phyloP scores from a whole-genome alignment of 495 filamentous ascomycete species.

The Aspergillus panamensis region DNA sequence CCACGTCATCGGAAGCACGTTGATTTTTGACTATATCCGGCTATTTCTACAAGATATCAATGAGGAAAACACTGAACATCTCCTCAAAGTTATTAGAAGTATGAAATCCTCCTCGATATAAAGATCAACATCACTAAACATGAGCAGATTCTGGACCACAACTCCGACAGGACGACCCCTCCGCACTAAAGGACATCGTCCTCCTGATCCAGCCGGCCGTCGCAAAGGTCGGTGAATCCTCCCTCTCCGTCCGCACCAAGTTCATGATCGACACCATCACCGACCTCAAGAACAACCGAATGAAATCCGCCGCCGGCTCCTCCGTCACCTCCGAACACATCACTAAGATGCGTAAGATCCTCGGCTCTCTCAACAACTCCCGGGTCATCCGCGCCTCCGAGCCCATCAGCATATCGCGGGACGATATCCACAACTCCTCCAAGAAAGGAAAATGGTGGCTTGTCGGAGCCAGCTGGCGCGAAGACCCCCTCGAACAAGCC shows the following conservation, averaged over 20 bases:
- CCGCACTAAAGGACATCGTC: slow-evolving; percentile 88
- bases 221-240: slow-evolving; percentile 59
- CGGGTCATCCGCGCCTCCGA: slow-evolving; percentile 68
- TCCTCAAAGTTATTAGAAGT: slow-evolving; percentile 80
- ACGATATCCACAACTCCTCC: slow-evolving; percentile 74
- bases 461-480: slow-evolving; percentile 84
- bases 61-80: slow-evolving; percentile 86
- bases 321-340: slow-evolving; percentile 69
- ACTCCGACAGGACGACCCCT: slow-evolving; percentile 85
- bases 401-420: slow-evolving; percentile 73
- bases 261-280: slow-evolving; percentile 99
- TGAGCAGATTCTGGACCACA: slow-evolving; percentile 63
- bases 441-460: slow-evolving; percentile 98
- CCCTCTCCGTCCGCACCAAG: slow-evolving; percentile 81
- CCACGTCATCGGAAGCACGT: slow-evolving; percentile 73
- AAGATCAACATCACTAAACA: slow-evolving; percentile 4
- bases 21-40: slow-evolving; percentile 88
- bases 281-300: slow-evolving; percentile 87
- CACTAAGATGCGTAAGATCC: slow-evolving; percentile 76
- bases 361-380: slow-evolving; percentile 66
- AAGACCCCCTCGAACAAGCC: slow-evolving; percentile 40
- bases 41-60: slow-evolving; percentile 70
- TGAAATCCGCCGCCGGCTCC: slow-evolving; percentile 67
- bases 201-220: slow-evolving; percentile 70
- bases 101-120: slow-evolving; percentile 14